phyloP scores from a whole-genome alignment of 208 protist genomes.

The Crithidia brevicula region DNA sequence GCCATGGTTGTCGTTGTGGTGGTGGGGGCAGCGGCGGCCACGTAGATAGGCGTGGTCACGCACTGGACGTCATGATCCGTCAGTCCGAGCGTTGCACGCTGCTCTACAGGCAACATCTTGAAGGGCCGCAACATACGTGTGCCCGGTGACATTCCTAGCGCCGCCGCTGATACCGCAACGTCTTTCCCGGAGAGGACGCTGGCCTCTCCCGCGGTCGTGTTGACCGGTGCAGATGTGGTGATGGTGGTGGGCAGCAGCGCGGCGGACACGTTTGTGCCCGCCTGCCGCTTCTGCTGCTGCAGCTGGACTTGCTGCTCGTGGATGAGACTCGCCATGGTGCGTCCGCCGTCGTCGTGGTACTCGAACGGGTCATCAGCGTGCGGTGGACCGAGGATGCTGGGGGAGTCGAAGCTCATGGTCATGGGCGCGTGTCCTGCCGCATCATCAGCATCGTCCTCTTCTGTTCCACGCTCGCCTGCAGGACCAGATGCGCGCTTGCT shows the following conservation, averaged over 20 bases:
- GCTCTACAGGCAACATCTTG: background rate
- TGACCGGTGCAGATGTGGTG: too few species aligned
- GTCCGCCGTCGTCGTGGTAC: conserved; percentile 4
- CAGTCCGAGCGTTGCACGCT: background rate
- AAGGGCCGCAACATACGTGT: conserved; percentile 20
- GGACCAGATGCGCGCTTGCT: background rate
- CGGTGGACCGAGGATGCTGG: background rate
- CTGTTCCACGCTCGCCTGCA: background rate
- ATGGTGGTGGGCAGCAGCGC: too few species aligned
- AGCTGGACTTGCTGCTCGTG: conserved; percentile 8
- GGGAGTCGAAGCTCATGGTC: background rate
- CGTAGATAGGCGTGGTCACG: background rate
- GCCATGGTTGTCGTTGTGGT: background rate
- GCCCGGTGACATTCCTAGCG: background rate
- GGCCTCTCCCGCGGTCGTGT: background rate
- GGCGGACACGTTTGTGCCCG: background rate
- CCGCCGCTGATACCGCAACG: conserved; percentile 1
- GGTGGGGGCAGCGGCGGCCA: background rate
- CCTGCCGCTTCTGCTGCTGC: conserved; percentile 6
- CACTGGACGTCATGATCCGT: background rate
- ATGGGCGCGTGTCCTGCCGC: background rate
- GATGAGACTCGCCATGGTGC: background rate
- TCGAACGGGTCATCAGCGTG: background rate
- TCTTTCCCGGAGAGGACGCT: background rate
- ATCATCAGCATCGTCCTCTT: background rate